Percentiles rank a stretch among this genome's conserved stretches.
These are phyloP conservation scores for Nematocida major DNA, from an alignment of 371 early-diverging fungal genomes.

Conservation along the genomic window DNA sequence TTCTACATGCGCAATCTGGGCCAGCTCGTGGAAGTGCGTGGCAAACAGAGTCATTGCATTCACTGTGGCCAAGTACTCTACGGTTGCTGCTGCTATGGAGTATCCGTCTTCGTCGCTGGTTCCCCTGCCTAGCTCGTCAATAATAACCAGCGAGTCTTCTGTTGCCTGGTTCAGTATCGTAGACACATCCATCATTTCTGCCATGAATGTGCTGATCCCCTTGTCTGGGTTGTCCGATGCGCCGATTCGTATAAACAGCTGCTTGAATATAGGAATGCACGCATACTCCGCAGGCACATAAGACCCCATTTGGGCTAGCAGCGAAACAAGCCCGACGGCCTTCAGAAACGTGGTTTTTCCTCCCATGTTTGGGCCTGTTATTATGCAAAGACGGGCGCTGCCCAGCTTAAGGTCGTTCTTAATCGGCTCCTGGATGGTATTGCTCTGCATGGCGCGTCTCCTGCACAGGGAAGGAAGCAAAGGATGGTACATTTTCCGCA, in stretches of 20 bases:
- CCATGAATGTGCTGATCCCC: slow-evolving; percentile 75
- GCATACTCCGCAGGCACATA: slow-evolving; percentile 81
- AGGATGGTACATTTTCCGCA: slow-evolving; percentile 58
- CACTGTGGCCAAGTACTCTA: slow-evolving; percentile 70
- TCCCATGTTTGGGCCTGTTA: slow-evolving; percentile 94
- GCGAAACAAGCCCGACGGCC: slow-evolving; percentile 74
- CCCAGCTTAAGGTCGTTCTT: slow-evolving; percentile 15
- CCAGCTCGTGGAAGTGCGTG: slow-evolving; percentile 61
- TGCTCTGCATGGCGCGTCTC: slow-evolving; percentile 69
- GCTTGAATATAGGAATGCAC: slow-evolving; percentile 75
- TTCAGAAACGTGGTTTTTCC: slow-evolving; percentile 75
- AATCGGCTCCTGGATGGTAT: slow-evolving; percentile 2
- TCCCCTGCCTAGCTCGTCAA: slow-evolving; percentile 93
- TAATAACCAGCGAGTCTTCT: slow-evolving; percentile 73
- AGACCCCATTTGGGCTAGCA: slow-evolving; percentile 83
- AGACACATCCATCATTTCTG: slow-evolving; percentile 79
- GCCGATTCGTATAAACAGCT: slow-evolving; percentile 82
- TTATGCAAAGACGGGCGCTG: slow-evolving; percentile 75
- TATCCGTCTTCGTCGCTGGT: slow-evolving; percentile 94
- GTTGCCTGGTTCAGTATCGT: slow-evolving; percentile 72
- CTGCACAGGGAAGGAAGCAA: slow-evolving; percentile 54
- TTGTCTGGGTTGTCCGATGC: slow-evolving; percentile 86
- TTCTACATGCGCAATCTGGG: slow-evolving; percentile 70
- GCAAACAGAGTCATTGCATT: slow-evolving; percentile 57
- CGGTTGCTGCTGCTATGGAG: slow-evolving; percentile 87